phyloP scores from a whole-genome alignment of 2,329 filamentous ascomycete species.

The Colletotrichum limetticola region DNA sequence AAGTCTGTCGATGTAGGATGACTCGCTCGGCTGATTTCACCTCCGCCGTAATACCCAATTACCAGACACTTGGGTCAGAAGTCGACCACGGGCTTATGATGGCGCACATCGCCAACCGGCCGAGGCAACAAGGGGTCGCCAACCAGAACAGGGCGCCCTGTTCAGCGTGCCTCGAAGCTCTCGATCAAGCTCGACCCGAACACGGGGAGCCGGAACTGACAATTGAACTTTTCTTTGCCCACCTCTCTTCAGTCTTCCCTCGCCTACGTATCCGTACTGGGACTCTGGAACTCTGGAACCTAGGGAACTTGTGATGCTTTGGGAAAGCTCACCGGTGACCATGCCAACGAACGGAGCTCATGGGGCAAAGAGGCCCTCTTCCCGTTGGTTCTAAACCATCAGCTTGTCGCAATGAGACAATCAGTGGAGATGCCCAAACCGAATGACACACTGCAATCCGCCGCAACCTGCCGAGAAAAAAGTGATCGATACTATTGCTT shows the following conservation, averaged over 20 bases:
- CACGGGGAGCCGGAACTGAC: constrained; percentile 22
- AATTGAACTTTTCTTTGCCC: constrained; percentile 1
- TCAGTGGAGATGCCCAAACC: constrained; percentile 23
- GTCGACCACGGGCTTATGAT: background rate
- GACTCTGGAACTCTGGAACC: constrained; percentile 12
- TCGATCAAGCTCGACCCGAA: constrained; percentile 21
- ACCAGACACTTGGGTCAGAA: background rate
- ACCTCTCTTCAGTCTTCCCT: constrained; percentile 9
- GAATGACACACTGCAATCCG: constrained; percentile 23
- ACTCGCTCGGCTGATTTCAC: background rate
- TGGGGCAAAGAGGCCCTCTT: constrained; percentile 6
- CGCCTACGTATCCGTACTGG: constrained; percentile 5
- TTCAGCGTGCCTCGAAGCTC: constrained; percentile 4
- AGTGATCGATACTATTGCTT: constrained; percentile 9
- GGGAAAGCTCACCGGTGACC: constrained; percentile 32
- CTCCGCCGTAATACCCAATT: background rate
- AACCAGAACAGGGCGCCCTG: constrained; percentile 2
- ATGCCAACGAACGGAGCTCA: constrained; percentile 28
- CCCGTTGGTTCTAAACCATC: constrained; percentile 10
- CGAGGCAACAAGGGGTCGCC: constrained; percentile 16
- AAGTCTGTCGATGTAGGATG: constrained; percentile 9
- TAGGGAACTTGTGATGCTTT: constrained; percentile 15
- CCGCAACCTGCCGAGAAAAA: constrained; percentile 19
- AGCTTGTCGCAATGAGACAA: constrained; percentile 27
- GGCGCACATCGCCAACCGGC: background rate